Evolutionary conservation across 2,329 filamentous ascomycete species (phyloP), one percentile per base, ranked within the genome.

Genomic region (Leptographium galeiforme): DNA sequence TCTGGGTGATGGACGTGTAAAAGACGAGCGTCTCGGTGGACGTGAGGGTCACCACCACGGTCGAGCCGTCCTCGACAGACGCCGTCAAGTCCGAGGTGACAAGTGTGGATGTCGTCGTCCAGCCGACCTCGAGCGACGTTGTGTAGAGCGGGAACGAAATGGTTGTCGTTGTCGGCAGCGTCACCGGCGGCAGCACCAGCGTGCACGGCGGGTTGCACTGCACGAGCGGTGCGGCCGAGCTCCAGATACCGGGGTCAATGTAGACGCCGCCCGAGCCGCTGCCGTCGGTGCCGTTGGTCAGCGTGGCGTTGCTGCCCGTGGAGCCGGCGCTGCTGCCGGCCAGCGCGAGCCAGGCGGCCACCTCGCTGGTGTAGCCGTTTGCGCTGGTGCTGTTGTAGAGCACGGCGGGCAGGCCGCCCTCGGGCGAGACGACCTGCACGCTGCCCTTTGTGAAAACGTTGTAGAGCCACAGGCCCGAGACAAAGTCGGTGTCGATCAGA

Each of bases 101-200:
- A 6, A 34, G 33, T 4, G 46, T 43, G 13, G 13, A 32, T 25
- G 30, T 44, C 2, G 45, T 41, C 47, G 40, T 25, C 33, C 48
- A 45, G 32, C 33, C 14, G 16, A 36, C 45, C 33, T 30, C n/a
- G 6, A 44, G 8, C 13, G 53, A 38, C 7, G n/a, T 19, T 3
- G 48, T 51, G 14, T 47, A 19, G 19, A 48, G 48, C 14, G 43
- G 41, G 5, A 25, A 13, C 2, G 33, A 34, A n/a, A 54, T 48
- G 19, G 53, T 48, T 19, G 48, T 54, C 10, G 8, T 33, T 2
- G 34, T 43, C 7, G 53, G 30, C 25, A 52, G 38, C 25, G 44
- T 47, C 14, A 18, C 34, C 6, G 49, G 53, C 49, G 53, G 53
- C 40, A 55, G 33, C 16, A 55, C 49, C 11, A 52, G 30, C 19